These are phyloP conservation scores for Sapria himalayana DNA, from an alignment of 345 rosid species.

Conservation along the genomic window DNA sequence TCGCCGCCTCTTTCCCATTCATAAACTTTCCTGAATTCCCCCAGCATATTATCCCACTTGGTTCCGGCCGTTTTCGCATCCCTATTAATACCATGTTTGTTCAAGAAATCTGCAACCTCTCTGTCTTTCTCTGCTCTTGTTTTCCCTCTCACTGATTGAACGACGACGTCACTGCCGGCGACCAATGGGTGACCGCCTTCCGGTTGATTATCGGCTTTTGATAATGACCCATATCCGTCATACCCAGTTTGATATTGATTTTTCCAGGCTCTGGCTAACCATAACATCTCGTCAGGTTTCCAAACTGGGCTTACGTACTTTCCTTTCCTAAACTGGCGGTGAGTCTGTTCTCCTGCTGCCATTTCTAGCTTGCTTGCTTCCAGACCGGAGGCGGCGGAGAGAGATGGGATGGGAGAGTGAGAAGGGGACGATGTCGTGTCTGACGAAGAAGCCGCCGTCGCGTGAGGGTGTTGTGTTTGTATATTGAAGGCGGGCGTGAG, in stretches of 20 bases:
- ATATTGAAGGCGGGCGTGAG: constrained; percentile 11
- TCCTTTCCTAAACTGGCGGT: constrained; percentile 66
- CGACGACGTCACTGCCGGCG: constrained; percentile 14
- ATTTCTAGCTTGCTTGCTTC: constrained; percentile 32
- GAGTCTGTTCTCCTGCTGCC: constrained; percentile 29
- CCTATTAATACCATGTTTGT: constrained; percentile 56
- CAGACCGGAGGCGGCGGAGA: constrained; percentile 22
- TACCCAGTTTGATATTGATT: constrained; percentile 44
- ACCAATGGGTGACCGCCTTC: constrained; percentile 7
- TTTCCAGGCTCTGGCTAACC: constrained; percentile 94
- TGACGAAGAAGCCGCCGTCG: constrained; percentile 45
- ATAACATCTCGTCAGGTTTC: constrained; percentile 96
- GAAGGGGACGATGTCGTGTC: constrained; percentile 71
- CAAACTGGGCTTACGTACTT: constrained; percentile 96
- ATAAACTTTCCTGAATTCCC: constrained; percentile 80
- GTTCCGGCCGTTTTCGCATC: constrained; percentile 94
- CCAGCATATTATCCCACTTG: constrained; percentile 98
- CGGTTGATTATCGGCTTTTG: constrained; percentile 12
- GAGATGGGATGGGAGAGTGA: constrained; percentile 35
- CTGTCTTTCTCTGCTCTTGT: constrained; percentile 87
- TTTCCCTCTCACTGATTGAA: constrained; percentile 36
- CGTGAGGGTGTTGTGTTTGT: constrained; percentile 14
- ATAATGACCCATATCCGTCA: constrained; percentile 17
- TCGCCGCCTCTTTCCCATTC: constrained; percentile 90
- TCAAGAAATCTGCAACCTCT: constrained; percentile 80